Conservation (phyloP, 306 rosid genomes). For the Ammopiptanthus mongolicus region DNA sequence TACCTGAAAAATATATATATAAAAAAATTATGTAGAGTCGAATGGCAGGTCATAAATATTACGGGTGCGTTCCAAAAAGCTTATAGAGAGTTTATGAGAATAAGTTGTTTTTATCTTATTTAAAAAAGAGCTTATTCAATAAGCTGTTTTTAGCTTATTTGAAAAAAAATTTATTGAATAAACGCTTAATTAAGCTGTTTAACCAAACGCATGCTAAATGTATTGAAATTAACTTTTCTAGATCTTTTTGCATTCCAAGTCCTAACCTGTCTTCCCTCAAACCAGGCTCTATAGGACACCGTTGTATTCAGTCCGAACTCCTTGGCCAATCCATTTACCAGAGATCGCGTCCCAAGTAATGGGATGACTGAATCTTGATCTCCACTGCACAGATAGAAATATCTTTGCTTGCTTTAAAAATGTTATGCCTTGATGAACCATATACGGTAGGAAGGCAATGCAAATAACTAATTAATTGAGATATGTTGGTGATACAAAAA, state of each 20-base stretch:
- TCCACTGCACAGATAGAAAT: slow-evolving; percentile 23
- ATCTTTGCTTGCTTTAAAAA: not conserved
- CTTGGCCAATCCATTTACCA: slow-evolving; percentile 36
- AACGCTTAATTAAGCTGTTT: no score
- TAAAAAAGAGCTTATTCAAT: no score
- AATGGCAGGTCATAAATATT: not conserved
- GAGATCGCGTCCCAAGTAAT: slow-evolving; percentile 36
- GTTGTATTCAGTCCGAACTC: not conserved
- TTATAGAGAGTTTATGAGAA: no score
- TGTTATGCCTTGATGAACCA: not conserved
- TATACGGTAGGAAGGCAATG: not conserved
- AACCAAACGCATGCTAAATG: no score
- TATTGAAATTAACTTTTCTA: not conserved
- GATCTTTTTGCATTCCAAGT: not conserved
- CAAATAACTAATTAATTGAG: not conserved
- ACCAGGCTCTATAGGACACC: not conserved
- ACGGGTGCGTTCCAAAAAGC: no score
- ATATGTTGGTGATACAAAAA: not conserved
- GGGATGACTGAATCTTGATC: slow-evolving; percentile 53
- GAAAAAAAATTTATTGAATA: no score
- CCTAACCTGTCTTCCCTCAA: slow-evolving; percentile 27
- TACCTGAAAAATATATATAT: slow-evolving; percentile 12
- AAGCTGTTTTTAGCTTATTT: no score
- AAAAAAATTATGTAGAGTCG: not conserved
- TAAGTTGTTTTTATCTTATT: no score